Evolutionary conservation across 2,329 filamentous ascomycete species (phyloP).

Genomic region (Eutypella sp.): DNA sequence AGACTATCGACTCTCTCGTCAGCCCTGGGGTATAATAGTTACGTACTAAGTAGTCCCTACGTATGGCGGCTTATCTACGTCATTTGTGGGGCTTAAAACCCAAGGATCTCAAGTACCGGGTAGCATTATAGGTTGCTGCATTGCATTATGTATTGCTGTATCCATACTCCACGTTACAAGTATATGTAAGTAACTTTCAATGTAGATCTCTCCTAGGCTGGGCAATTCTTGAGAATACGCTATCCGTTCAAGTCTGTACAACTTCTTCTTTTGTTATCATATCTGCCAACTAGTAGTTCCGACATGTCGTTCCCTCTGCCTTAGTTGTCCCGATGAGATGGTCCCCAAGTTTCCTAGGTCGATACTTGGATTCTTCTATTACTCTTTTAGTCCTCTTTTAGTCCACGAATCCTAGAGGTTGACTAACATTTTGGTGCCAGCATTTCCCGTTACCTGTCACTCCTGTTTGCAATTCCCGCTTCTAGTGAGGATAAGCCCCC

Average conservation of each 20-base stretch:
- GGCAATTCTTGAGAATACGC: not conserved
- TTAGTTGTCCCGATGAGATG: no score
- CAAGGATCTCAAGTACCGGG: no score
- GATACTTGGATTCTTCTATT: no score
- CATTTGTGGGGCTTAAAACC: not conserved
- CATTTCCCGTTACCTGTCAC: not conserved
- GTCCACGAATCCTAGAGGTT: not conserved
- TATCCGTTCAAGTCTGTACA: not conserved
- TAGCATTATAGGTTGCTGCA: no score
- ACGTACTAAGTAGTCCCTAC: no score
- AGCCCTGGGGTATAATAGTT: no score
- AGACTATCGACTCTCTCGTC: no score
- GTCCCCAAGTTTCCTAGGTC: not conserved
- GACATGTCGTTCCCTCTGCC: no score
- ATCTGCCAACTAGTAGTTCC: no score
- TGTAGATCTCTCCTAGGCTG: not conserved
- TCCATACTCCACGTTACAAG: no score
- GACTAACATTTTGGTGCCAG: not conserved
- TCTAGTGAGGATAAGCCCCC: not conserved
- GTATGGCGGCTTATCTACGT: not conserved
- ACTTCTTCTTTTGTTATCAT: not conserved
- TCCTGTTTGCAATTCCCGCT: not conserved
- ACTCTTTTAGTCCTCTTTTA: no score
- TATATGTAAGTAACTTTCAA: not conserved
- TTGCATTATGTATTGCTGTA: no score